A percentile compares a stretch with the other conserved stretches of the same genome.
Evolutionary conservation across 306 rosid species (phyloP).

Genomic region (Begonia fuchsioides): DNA sequence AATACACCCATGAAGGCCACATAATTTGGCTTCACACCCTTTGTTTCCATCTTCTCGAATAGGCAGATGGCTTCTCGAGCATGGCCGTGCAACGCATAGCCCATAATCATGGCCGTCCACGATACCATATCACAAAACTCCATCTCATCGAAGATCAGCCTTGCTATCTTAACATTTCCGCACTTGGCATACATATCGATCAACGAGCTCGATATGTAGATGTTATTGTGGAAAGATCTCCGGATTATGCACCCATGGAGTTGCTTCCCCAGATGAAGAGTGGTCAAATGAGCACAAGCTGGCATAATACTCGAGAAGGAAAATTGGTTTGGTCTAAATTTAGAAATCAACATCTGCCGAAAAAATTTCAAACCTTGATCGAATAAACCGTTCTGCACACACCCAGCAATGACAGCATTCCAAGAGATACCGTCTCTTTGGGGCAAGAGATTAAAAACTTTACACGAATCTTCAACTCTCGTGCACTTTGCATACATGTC

Average conservation of each 20-base stretch:
- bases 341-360: constrained; percentile 42
- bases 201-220: constrained; percentile 55
- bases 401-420: constrained; percentile 78
- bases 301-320: constrained; percentile 79
- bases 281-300: constrained; percentile 75
- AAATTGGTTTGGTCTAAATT: constrained; percentile 36
- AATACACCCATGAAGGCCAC: constrained; percentile 67
- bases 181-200: constrained; percentile 91
- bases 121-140: constrained; percentile 56
- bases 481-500: constrained; percentile 85
- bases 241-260: constrained; percentile 63
- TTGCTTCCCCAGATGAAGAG: constrained; percentile 69
- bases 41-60: constrained; percentile 54
- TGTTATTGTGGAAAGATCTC: constrained; percentile 37
- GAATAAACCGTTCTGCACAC: constrained; percentile 71
- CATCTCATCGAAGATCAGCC: constrained; percentile 38
- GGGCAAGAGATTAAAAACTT: constrained; percentile 32
- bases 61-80: constrained; percentile 59
- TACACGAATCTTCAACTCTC: constrained; percentile 25
- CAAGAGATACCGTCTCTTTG: constrained; percentile 48
- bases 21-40: constrained; percentile 44
- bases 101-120: constrained; percentile 93
- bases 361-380: constrained; percentile 49
- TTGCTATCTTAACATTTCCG: constrained; percentile 52
- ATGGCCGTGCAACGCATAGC: constrained; percentile 73